Evolutionary conservation across 2,329 filamentous ascomycete species (phyloP), one percentile per base, ranked within the genome.

Genomic region (Monilinia laxa): DNA sequence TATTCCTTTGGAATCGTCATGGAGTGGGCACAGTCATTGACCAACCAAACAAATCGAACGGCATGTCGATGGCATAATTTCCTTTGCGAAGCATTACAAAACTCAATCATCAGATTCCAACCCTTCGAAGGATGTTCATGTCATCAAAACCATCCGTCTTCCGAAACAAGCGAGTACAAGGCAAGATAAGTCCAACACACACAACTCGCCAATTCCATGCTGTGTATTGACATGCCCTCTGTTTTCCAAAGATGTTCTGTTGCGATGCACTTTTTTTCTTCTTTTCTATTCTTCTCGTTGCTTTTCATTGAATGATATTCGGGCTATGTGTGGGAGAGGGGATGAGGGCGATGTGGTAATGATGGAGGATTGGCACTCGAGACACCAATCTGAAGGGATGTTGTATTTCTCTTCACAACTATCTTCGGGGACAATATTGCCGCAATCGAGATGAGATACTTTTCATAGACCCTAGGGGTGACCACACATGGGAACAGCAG

Each of bases 11-110:
- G 40, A 2, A 42, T 45, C 1, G 47, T 64, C 51, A 55, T 47
- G 49, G 56, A 40, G 28, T 38, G 62, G 25, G 63, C 56, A 53
- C 49, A 63, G 72, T 62, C 67, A 72, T 69, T 67, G 67, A 70
- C 62, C 65, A 67, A 72, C 69, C 62, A 68, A 72, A 73, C 68
- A 67, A 42, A 73, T 76, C 75, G 75, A 76, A 77, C 74, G 75
- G 75, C 75, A 75, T 67, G 74, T 69, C 75, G 74, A 76, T 76
- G 74, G 71, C 71, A 75, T 71, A 49, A 73, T 70, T 73, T 74
- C 68, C 67, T 70, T 64, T 60, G 72, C 71, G 69, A 68, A 73
- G 65, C 68, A 70, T 67, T 38, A 69, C 69, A 67, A 68, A 69
- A 72, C 67, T 65, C 59, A 66, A 70, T 71, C 68, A 64, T 67